Base-by-base conservation (phyloP, 305 asterid species). In the Rubia balearica region DNA sequence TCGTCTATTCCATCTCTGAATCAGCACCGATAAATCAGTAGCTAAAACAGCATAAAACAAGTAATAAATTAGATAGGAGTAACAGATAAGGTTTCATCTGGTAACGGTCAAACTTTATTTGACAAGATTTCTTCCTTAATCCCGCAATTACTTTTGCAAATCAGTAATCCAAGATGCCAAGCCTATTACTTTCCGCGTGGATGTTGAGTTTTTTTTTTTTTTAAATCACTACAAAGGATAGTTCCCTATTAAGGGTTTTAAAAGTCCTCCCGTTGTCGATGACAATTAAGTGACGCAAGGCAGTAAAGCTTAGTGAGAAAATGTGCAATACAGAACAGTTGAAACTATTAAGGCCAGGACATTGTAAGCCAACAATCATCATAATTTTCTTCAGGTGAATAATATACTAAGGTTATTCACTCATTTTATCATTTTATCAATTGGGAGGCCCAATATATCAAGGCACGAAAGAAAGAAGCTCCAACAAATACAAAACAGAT, bases 321-420 rank as follows among this genome's bases (percentile, higher is more conserved):
- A 48, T 48, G n/a, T 14, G 19, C 19, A 48, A 14, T 48, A 48
- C 19, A 16, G 5, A 42, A 48, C 5, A 14, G 5, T 48, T 48
- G 16, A 13, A 48, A 48, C n/a, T 51, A 22, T 51, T 14, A 16
- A 51, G 57, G 8, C 57, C 57, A 17, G 56, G 57, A 33, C 57
- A 16, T 51, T 51, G 17, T 5, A 7, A 51, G 19, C 24, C 59
- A 51, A 17, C 59, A 17, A 51, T 51, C 22, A 17, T 51, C 59
- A 51, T n/a, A 51, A n/a, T 51, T 51, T 22, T 51, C 59, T 51
- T n/a, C 59, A 51, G 59, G 59, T 51, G 59, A 51, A 51, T 51
- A 51, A 51, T 51, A 51, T 11, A 24, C 59, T 51, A 51, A n/a
- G 59, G 22, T 51, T 51, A 51, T 51, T 51, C 24, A n/a, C 10